Conservation (phyloP, 148 eudicot genomes). For the Vaccinium corymbosum region DNA sequence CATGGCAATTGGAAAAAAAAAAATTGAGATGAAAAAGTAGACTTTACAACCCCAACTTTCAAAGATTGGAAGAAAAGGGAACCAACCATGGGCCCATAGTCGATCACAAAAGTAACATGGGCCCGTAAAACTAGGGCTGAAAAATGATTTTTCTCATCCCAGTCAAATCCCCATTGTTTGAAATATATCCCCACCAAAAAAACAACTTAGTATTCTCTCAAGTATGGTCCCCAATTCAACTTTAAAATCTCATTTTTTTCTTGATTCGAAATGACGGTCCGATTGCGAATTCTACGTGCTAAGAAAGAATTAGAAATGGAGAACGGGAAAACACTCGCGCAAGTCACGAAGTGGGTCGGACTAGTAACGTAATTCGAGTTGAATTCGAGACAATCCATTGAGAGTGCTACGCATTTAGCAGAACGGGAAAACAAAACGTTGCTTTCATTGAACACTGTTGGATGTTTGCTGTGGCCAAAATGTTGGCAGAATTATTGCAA, state of each 20-base stretch:
- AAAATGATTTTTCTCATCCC: background rate
- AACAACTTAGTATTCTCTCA: background rate
- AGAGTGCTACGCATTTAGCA: background rate
- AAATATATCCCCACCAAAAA: background rate
- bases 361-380: no score
- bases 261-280: background rate
- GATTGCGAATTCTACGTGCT: background rate
- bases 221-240: background rate
- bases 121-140: background rate
- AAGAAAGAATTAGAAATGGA: background rate
- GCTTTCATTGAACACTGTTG: background rate
- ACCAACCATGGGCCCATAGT: slow-evolving; percentile 6
- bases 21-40: background rate
- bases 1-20: background rate
- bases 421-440: background rate
- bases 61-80: background rate
- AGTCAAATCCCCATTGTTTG: background rate
- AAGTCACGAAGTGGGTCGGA: no score
- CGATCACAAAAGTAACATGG: background rate
- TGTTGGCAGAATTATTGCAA: background rate
- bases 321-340: no score
- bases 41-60: slow-evolving; percentile 14
- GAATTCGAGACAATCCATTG: background rate
- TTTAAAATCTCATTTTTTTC: background rate
- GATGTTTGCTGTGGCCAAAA: background rate